A percentile compares a stretch with the other conserved stretches of the same genome.
Conservation (phyloP, 2,329 filamentous ascomycete species). For the Amylocarpus encephaloides region DNA sequence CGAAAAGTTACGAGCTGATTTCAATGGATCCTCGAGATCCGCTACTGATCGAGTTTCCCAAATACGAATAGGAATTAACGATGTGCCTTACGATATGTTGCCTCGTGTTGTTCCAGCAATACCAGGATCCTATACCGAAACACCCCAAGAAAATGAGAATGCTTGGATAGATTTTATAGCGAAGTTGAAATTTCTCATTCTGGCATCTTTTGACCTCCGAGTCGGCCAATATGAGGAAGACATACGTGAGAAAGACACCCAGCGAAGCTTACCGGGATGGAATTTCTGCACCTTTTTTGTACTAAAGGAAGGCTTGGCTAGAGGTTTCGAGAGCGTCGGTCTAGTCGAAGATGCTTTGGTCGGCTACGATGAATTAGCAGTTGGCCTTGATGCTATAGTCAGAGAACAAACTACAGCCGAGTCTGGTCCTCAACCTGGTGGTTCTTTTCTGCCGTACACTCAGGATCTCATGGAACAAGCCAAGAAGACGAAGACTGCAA, state of each 20-base stretch:
- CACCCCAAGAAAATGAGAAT: slow-evolving; percentile 68
- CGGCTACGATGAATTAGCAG: slow-evolving; percentile 88
- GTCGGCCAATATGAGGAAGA: slow-evolving; percentile 96
- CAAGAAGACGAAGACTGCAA: slow-evolving; percentile 43
- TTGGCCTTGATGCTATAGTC: slow-evolving; percentile 77
- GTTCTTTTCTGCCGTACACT: slow-evolving; percentile 65
- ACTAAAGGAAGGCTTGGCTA: slow-evolving; percentile 86
- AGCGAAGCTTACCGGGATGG: slow-evolving; percentile 85
- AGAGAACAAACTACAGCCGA: slow-evolving; percentile 61
- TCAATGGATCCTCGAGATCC: slow-evolving; percentile 70
- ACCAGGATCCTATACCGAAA: slow-evolving; percentile 61
- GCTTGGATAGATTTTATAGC: slow-evolving; percentile 79
- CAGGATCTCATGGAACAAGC: slow-evolving; percentile 62
- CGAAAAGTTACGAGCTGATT: slow-evolving; percentile 85
- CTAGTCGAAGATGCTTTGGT: slow-evolving; percentile 91
- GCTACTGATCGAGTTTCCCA: slow-evolving; percentile 75
- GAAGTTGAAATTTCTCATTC: slow-evolving; percentile 81
- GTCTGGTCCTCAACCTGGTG: slow-evolving; percentile 59
- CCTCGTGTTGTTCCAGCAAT: slow-evolving; percentile 58
- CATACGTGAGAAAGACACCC: slow-evolving; percentile 86
- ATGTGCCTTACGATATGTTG: slow-evolving; percentile 58
- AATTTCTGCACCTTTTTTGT: slow-evolving; percentile 99
- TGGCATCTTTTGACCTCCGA: slow-evolving; percentile 82
- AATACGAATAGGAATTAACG: slow-evolving; percentile 68
- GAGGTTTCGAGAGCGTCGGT: slow-evolving; percentile 93